Base-by-base conservation (phyloP, 1,284 basidiomycete genomes). In the Singerocomus inundabilis region DNA sequence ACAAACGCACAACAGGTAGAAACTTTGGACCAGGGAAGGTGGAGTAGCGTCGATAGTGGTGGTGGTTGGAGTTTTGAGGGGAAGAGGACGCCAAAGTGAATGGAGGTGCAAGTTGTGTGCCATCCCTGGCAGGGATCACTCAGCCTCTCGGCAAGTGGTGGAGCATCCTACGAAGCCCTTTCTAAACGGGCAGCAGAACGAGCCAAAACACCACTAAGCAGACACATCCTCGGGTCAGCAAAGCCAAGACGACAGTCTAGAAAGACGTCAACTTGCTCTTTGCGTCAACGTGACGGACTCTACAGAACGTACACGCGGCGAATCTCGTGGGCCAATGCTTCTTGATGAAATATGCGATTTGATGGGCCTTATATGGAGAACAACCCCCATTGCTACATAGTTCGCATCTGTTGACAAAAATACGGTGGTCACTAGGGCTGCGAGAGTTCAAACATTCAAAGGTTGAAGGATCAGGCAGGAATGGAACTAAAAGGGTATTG, bases 341-440 rank as follows among this genome's bases (percentile, higher is more conserved):
- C 41, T 28, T 21, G 26, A 35, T 64, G 48, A 53, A 55, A 51
- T 52, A 26, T 33, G 29, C 37, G 16, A 18, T 12, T 4, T 6
- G 18, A 44, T 4, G 30, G 15, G 6, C 4, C 64, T 53, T 28
- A 64, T 64, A 64, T 64, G 50, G 63, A 66, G 29, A 64, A 61
- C 13, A 41, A 40, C 3, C 55, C 31, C 5, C 64, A 24, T 58
- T 36, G 28, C 54, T 55, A 25, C 64, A 64, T 2, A 64, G 9
- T 26, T 62, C n/a, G n/a, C n/a, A n/a, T n/a, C n/a, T n/a, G n/a
- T n/a, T n/a, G n/a, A n/a, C n/a, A n/a, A n/a, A n/a, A n/a, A n/a
- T n/a, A n/a, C n/a, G n/a, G n/a, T n/a, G n/a, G n/a, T n/a, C n/a
- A n/a, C n/a, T n/a, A n/a, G n/a, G n/a, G n/a, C n/a, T n/a, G n/a